phyloP scores from a whole-genome alignment of 805 yeast genomes.

The Yarrowia sp. region DNA sequence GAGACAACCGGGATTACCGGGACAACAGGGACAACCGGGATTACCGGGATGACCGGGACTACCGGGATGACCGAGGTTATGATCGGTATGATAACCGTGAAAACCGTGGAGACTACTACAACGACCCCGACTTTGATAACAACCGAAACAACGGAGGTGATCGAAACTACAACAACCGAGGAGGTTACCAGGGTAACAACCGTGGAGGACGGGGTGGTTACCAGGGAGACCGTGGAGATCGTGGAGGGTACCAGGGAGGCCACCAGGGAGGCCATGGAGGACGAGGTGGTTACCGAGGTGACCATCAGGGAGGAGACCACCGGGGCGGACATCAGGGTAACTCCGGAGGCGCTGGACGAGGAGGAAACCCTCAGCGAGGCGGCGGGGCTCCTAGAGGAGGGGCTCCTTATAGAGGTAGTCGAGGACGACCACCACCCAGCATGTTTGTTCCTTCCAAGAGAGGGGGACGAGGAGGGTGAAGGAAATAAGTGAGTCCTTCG shows the following conservation, averaged over 20 bases:
- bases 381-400: conserved; percentile 8
- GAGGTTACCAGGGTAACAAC: conserved; percentile 1
- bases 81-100: neutral
- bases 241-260: conserved; percentile 10
- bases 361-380: conserved; percentile 13
- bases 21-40: neutral
- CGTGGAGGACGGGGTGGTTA: neutral
- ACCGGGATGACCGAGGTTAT: neutral
- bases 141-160: conserved; percentile 1
- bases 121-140: neutral
- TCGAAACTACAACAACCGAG: neutral
- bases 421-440: conserved; percentile 13
- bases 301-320: neutral
- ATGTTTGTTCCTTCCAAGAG: conserved; percentile 17
- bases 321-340: neutral
- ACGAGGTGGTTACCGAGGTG: neutral
- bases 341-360: neutral
- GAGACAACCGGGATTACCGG: neutral
- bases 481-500: neutral
- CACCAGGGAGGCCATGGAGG: neutral
- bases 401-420: conserved; percentile 20
- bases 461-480: neutral
- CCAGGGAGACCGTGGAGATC: neutral
- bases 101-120: conserved; percentile 9
- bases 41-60: neutral